phyloP scores from a whole-genome alignment of 306 rosid genomes.

The Cicer arietinum region DNA sequence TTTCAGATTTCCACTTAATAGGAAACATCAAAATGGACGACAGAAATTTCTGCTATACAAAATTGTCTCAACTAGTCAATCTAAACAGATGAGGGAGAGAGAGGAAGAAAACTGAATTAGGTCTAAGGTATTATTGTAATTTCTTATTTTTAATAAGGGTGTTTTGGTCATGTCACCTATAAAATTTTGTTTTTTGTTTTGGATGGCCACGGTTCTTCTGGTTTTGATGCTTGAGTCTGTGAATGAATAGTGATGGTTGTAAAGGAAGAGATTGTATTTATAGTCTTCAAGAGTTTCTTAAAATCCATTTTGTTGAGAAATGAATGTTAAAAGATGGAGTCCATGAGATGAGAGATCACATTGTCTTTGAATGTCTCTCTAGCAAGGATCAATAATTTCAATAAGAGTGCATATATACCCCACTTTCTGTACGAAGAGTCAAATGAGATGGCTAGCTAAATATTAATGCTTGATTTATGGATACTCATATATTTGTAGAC shows the following conservation, averaged over 20 bases:
- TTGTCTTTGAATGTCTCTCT: slow-evolving; percentile 18
- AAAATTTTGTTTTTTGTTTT: too few relatives aligned
- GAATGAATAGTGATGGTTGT: slow-evolving; percentile 18
- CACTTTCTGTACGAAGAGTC: background rate
- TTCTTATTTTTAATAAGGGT: too few relatives aligned
- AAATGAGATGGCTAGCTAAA: background rate
- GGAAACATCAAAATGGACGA: background rate
- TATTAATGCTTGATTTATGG: slow-evolving; percentile 4
- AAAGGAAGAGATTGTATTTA: slow-evolving; percentile 12
- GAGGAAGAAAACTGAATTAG: too few relatives aligned
- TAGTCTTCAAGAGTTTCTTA: slow-evolving; percentile 1
- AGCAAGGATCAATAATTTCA: background rate
- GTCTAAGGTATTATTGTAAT: too few relatives aligned
- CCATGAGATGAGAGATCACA: slow-evolving; percentile 39
- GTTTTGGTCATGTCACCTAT: too few relatives aligned
- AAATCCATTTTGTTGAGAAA: slow-evolving; percentile 3
- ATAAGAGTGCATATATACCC: background rate
- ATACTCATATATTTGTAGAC: background rate
- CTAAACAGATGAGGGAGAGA: too few relatives aligned
- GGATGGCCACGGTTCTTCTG: too few relatives aligned
- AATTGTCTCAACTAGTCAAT: slow-evolving; percentile 26
- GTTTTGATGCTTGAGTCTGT: slow-evolving; percentile 4
- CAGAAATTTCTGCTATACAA: slow-evolving; percentile 5
- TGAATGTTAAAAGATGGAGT: slow-evolving; percentile 8
- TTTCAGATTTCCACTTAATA: background rate